These are phyloP conservation scores for Aspergillus brasiliensis DNA, from an alignment of 2,329 filamentous ascomycete species.

Conservation along the genomic window DNA sequence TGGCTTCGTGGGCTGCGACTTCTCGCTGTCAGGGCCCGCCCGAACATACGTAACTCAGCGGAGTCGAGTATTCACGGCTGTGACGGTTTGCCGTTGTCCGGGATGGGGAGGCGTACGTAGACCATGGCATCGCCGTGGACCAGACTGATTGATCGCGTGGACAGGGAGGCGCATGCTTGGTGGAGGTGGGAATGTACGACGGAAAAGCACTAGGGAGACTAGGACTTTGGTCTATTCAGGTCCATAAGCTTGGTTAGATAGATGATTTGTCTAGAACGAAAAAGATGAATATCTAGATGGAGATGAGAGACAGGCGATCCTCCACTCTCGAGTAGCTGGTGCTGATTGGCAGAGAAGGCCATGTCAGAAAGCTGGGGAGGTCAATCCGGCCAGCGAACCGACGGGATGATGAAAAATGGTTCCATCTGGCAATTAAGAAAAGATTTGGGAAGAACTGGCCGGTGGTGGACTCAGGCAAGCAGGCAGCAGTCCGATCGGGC, in stretches of 20 bases:
- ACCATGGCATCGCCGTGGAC: not conserved
- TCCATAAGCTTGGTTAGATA: too few species aligned
- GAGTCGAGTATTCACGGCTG: not conserved
- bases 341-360: not conserved
- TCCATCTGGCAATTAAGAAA: too few species aligned
- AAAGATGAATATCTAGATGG: too few species aligned
- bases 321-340: not conserved
- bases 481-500: not conserved
- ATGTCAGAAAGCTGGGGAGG: not conserved
- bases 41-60: conserved; percentile 7
- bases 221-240: too few species aligned
- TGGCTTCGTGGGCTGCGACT: not conserved
- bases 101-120: not conserved
- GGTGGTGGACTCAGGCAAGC: not conserved
- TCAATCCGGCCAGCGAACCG: not conserved
- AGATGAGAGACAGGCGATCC: not conserved
- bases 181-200: too few species aligned
- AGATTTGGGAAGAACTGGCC: not conserved
- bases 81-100: not conserved
- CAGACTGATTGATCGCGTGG: not conserved
- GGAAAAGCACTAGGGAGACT: too few species aligned
- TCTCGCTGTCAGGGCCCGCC: not conserved
- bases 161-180: too few species aligned
- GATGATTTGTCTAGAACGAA: too few species aligned
- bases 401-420: not conserved